Conservation (phyloP, 352 stramenopile species). For the Halophytophthora batemanensis region DNA sequence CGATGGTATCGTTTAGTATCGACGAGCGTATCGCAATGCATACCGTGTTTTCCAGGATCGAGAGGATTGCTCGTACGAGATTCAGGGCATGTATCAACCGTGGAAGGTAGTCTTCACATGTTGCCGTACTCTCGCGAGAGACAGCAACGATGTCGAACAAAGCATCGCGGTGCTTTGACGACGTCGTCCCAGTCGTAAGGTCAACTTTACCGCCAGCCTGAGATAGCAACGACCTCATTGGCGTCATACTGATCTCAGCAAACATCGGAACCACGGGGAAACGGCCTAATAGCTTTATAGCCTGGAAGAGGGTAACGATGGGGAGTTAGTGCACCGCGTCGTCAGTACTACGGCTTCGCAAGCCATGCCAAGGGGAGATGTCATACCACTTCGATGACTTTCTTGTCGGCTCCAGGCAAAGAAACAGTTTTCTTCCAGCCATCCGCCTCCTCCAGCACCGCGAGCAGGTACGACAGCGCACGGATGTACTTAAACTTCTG, state of each 20-base stretch:
- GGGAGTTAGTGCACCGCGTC: background rate
- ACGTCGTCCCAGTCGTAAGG: constrained; percentile 1
- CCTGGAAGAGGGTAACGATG: constrained; percentile 33
- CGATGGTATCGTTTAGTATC: background rate
- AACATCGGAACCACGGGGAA: constrained; percentile 53
- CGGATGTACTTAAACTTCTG: constrained; percentile 55
- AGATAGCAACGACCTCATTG: constrained; percentile 18
- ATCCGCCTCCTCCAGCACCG: constrained; percentile 40
- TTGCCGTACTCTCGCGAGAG: constrained; percentile 22
- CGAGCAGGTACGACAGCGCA: constrained; percentile 40
- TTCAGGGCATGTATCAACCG: constrained; percentile 40
- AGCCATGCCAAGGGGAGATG: background rate
- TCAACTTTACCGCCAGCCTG: constrained; percentile 22
- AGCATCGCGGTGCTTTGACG: constrained; percentile 20
- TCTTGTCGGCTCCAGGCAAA: constrained; percentile 40
- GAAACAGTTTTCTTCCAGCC: constrained; percentile 22
- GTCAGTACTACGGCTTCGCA: no score
- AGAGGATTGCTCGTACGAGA: no score
- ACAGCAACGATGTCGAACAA: constrained; percentile 27
- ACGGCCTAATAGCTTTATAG: constrained; percentile 33
- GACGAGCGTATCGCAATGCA: background rate
- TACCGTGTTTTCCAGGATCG: no score
- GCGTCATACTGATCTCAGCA: constrained; percentile 46
- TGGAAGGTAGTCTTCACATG: constrained; percentile 34
- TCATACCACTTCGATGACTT: constrained; percentile 53